A percentile compares a stretch with the other conserved stretches of the same genome.
phyloP scores from a whole-genome alignment of 345 rosid genomes.

The Lagerstroemia speciosa region DNA sequence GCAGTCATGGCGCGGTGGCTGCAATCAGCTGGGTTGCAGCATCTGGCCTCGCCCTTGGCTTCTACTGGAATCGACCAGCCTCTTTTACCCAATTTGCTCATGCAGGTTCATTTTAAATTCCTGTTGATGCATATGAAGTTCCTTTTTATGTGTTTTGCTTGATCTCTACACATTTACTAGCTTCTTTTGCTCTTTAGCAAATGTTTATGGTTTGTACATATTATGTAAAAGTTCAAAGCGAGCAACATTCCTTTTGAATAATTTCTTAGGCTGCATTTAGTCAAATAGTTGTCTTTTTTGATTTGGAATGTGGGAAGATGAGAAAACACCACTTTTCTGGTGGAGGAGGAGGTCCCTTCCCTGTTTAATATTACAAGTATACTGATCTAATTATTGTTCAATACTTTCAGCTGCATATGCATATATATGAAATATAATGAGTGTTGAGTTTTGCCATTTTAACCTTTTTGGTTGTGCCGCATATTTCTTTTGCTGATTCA shows the following conservation, averaged over 20 bases:
- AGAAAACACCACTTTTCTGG: neutral
- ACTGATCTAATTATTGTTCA: neutral
- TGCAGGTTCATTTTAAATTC: slow-evolving; percentile 51
- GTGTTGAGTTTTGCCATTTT: neutral
- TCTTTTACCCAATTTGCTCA: slow-evolving; percentile 72
- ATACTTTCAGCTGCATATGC: neutral
- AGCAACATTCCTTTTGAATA: neutral
- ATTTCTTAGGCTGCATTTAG: neutral
- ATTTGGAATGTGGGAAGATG: neutral
- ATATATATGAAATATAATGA: neutral
- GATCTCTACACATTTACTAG: neutral
- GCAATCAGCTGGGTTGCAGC: slow-evolving; percentile 99
- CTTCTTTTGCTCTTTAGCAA: neutral
- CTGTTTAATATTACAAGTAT: neutral
- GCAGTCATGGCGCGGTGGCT: slow-evolving; percentile 99
- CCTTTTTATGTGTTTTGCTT: neutral
- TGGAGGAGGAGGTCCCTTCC: neutral
- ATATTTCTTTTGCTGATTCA: neutral
- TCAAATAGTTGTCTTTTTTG: neutral
- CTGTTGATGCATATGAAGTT: neutral
- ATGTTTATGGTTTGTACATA: neutral
- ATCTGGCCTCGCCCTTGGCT: slow-evolving; percentile 95
- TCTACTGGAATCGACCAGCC: slow-evolving; percentile 73
- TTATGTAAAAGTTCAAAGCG: neutral
- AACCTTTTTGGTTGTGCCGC: neutral